Conservation (phyloP, 2,329 filamentous ascomycete species). For the Teratosphaeria viscida region DNA sequence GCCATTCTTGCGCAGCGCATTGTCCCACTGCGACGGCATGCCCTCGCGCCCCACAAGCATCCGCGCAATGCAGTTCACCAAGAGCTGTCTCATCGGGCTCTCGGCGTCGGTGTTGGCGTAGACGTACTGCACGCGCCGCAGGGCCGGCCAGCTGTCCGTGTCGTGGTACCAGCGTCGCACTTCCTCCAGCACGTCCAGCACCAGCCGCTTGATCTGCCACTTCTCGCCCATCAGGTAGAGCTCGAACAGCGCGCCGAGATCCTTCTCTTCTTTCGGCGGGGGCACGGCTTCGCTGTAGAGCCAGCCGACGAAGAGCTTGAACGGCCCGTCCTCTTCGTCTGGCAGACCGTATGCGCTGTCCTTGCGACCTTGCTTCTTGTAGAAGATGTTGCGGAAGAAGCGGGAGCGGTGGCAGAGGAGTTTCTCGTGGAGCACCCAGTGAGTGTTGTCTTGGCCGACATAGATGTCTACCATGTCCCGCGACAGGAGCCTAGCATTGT, state of each 20-base stretch:
- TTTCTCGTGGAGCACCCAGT: conserved; percentile 47
- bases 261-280: conserved; percentile 39
- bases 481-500: conserved; percentile 38
- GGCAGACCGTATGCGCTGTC: conserved; percentile 38
- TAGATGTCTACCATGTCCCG: conserved; percentile 47
- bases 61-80: conserved; percentile 39
- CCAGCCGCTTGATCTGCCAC: conserved; percentile 39
- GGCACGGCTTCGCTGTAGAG: conserved; percentile 42
- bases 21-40: conserved; percentile 45
- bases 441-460: conserved; percentile 43
- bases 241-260: conserved; percentile 41
- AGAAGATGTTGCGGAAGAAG: conserved; percentile 45
- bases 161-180: conserved; percentile 43
- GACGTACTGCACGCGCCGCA: conserved; percentile 40
- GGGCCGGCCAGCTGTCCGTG: conserved; percentile 41
- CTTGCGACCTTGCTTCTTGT: conserved; percentile 25
- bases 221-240: conserved; percentile 46
- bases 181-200: conserved; percentile 38
- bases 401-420: conserved; percentile 45
- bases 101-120: conserved; percentile 23
- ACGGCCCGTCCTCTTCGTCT: conserved; percentile 42
- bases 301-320: conserved; percentile 45
- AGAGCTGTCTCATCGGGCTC: conserved; percentile 22
- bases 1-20: conserved; percentile 44
- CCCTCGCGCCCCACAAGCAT: conserved; percentile 37